Percentiles rank a stretch among this genome's conserved stretches.
Evolutionary conservation across 1,284 basidiomycete species (phyloP).

Genomic region (Xerocomus amazonicus): DNA sequence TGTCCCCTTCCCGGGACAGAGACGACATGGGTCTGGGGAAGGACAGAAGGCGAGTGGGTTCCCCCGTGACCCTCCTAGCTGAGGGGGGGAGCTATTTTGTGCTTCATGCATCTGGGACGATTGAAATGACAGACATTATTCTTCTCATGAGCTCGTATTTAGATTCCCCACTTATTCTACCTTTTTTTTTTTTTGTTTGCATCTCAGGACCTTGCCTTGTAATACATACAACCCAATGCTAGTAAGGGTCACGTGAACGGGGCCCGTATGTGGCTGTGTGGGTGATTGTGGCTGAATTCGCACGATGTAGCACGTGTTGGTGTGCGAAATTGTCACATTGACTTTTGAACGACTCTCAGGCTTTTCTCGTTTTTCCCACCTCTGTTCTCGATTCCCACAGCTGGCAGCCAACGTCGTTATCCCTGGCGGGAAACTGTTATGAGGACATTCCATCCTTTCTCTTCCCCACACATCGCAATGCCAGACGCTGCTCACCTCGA

Average conservation of each 20-base stretch:
- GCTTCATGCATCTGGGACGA: not conserved
- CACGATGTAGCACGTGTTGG: constrained; percentile 32
- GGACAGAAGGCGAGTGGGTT: constrained; percentile 21
- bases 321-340: constrained; percentile 29
- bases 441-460: constrained; percentile 40
- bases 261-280: constrained; percentile 11
- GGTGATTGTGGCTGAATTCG: constrained; percentile 24
- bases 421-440: constrained; percentile 40
- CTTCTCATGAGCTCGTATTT: constrained; percentile 13
- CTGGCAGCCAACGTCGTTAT: constrained; percentile 39
- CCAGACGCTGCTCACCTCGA: constrained; percentile 38
- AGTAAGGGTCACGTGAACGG: not conserved
- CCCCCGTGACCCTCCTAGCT: constrained; percentile 32
- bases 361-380: constrained; percentile 36
- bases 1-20: constrained; percentile 48
- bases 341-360: constrained; percentile 31
- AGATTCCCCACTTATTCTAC: constrained; percentile 10
- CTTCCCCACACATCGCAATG: constrained; percentile 44
- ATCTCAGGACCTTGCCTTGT: not conserved
- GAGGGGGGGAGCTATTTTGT: constrained; percentile 5
- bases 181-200: not conserved
- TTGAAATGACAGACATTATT: constrained; percentile 22
- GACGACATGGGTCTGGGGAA: constrained; percentile 29
- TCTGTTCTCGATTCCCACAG: constrained; percentile 37
- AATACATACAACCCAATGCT: not conserved